Evolutionary conservation across 2,329 filamentous ascomycete genomes (phyloP), one percentile per base, ranked within the genome.

Genomic region (Eutypa lata): DNA sequence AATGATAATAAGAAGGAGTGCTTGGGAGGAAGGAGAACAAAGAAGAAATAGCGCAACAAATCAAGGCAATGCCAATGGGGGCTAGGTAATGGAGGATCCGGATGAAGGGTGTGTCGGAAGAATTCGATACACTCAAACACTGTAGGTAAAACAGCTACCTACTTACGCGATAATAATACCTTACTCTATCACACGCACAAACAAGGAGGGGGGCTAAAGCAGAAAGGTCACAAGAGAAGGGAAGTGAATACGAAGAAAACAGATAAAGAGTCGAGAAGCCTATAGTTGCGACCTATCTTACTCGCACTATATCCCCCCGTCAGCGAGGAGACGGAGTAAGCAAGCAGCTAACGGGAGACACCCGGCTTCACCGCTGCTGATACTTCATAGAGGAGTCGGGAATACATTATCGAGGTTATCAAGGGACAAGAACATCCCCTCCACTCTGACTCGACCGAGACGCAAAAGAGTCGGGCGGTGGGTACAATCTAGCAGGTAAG

Each of bases 21-120:
- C 35, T 43, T 33, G 35, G n/a, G 48, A 44, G 16, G 47, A 44
- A 49, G 51, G 45, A 52, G 43, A 53, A 54, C 35, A 46, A 57
- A 42, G 40, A 38, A 16, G 13, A 21, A 37, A 18, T 21, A 48
- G 47, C 19, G 31, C 21, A 37, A 38, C 13, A 38, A 14, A 6
- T 38, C 35, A 38, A 21, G 14, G 24, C 13, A 45, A 31, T 31
- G 38, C 19, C n/a, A 42, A 42, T 6, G 38, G 8, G n/a, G 38
- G 19, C 5, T 19, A 21, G 19, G 38, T 11, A 42, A 10, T 42
- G 38, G 19, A 21, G 38, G 38, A 42, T 22, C 19, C 18, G 19
- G 38, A 42, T 24, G 42, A 45, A 28, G 21, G 14, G 21, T 26
- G 4, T 16, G 11, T 38, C 35, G 35, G 35, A 18, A 38, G 35